Percentiles rank a stretch among this genome's conserved stretches.
phyloP scores from a whole-genome alignment of 176 grass and related monocot genomes.

The Pharus latifolius region DNA sequence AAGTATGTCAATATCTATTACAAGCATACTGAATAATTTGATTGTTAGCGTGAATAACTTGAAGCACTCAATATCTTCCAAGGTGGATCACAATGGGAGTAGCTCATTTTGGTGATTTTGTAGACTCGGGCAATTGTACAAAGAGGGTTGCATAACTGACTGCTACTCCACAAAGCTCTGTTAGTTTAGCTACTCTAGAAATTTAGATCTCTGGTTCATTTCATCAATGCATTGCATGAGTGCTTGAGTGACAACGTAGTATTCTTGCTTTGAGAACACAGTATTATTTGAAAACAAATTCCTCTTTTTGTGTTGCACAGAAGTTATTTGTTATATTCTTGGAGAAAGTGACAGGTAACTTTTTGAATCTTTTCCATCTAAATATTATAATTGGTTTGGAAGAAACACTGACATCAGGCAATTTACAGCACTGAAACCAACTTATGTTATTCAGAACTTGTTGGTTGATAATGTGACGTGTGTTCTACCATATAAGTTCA shows the following conservation, averaged over 20 bases:
- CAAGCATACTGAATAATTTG: neutral
- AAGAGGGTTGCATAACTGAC: neutral
- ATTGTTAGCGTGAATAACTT: neutral
- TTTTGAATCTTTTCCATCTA: neutral
- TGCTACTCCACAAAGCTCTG: neutral
- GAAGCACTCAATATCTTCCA: too few species aligned
- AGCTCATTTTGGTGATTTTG: too few species aligned
- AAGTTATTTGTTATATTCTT: neutral
- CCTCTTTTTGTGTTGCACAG: neutral
- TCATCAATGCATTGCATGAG: neutral
- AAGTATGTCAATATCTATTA: neutral
- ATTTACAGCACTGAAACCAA: neutral
- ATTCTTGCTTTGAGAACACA: neutral
- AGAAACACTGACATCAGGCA: neutral
- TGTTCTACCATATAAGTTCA: neutral
- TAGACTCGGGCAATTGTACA: neutral
- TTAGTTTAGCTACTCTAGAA: neutral
- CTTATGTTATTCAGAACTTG: neutral
- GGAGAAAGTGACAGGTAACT: neutral
- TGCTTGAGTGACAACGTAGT: neutral
- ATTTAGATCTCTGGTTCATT: neutral
- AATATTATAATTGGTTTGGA: neutral
- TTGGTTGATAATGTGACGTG: neutral
- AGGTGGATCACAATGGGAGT: too few species aligned
- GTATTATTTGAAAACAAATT: neutral